Conservation (phyloP, 768 basidiomycete species). For the Lentinula raphanica region DNA sequence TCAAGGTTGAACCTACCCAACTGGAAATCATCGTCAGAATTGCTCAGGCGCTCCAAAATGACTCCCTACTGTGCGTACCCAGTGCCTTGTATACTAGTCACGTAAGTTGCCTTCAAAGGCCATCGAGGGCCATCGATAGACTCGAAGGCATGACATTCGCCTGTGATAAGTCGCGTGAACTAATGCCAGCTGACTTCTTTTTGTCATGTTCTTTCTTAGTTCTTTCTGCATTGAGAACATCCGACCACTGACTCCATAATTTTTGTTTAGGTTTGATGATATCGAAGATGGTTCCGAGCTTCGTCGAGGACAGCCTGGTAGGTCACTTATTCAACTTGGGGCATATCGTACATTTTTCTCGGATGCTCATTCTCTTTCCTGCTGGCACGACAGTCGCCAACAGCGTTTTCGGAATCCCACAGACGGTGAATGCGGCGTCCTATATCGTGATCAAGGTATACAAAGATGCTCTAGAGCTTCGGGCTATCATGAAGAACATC, state of each 20-base stretch:
- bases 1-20: constrained; percentile 70
- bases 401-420: constrained; percentile 93
- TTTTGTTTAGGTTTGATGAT: constrained; percentile 94
- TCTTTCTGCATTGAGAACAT: too few relatives aligned
- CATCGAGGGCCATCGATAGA: too few relatives aligned
- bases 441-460: constrained; percentile 95
- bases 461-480: constrained; percentile 68
- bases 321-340: constrained; percentile 7
- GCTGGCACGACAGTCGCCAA: constrained; percentile 61
- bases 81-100: too few relatives aligned
- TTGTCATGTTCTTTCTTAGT: too few relatives aligned
- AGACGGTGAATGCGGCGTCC: constrained; percentile 96
- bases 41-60: constrained; percentile 91
- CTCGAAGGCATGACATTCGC: too few relatives aligned
- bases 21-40: constrained; percentile 72
- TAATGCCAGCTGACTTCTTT: too few relatives aligned
- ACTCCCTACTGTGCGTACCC: constrained; percentile 69
- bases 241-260: too few relatives aligned
- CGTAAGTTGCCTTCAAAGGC: too few relatives aligned
- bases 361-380: too few relatives aligned
- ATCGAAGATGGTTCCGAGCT: constrained; percentile 90
- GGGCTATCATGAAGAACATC: constrained; percentile 40
- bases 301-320: constrained; percentile 79
- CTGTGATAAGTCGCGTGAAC: too few relatives aligned
- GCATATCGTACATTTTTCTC: not conserved